Evolutionary conservation across 2,329 filamentous ascomycete species (phyloP), one percentile per base, ranked within the genome.

Genomic region (Ophiocordyceps camponoti-leonardi): DNA sequence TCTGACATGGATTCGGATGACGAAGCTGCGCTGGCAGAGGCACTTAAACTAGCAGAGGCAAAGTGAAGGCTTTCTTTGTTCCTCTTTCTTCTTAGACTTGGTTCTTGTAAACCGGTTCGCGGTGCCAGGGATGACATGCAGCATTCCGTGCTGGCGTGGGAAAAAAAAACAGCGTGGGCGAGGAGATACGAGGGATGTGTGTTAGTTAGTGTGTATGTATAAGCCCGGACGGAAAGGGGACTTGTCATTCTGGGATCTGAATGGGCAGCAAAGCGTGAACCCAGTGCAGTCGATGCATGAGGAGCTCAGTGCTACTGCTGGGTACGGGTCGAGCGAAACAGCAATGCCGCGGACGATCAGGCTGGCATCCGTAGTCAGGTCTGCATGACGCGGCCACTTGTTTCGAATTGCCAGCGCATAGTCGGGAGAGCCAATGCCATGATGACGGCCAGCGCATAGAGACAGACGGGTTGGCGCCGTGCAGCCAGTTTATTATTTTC

Each of bases 21-120:
- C 23, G 61, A 65, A 45, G 61, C 59, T 35, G 61, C 60, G 13
- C 48, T 65, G 3, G 59, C 61, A 37, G 62, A 64, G 48, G 61
- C 59, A 12, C 48, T 65, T 39, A 57, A 50, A 42, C 43, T 58
- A 26, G 56, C 60, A 5, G 59, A 62, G 42, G 51, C 54, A 31
- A 51, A 51, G 33, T 52, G 52, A 37, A n/a, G 12, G 6, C 14
- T 37, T 7, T n/a, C 8, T 5, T n/a, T 2, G 5, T 37, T 8
- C 33, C 8, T 8, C 4, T 4, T 8, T 16, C 2, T n/a, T 37
- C 18, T 37, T 31, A n/a, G n/a, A n/a, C 30, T 31, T 31, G 30
- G 10, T 31, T 31, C 10, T 31, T 13, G 11, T 31, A 6, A 3
- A 31, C 30, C 30, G 30, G 30, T 31, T 26, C 23, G 8, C 23